phyloP scores from a whole-genome alignment of 1,139 yeast species.

The Blastobotrys niveus region DNA sequence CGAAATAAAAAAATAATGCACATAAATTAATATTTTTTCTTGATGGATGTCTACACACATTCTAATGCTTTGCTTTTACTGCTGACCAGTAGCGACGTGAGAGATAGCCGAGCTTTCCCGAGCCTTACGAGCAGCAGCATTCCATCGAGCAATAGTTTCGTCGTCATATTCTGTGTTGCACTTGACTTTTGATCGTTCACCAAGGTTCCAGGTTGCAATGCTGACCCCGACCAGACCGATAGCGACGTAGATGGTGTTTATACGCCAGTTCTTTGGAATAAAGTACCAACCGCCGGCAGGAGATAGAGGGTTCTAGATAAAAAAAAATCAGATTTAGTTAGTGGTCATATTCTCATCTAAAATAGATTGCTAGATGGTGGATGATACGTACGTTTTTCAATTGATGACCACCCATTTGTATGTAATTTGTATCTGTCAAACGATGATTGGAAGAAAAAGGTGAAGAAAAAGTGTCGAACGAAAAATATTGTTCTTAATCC shows the following conservation, averaged over 20 bases:
- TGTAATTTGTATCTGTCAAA: not conserved
- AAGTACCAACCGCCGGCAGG: constrained; percentile 43
- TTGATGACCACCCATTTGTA: constrained; percentile 14
- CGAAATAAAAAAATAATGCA: not conserved
- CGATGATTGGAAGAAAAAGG: not conserved
- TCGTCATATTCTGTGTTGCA: constrained; percentile 31
- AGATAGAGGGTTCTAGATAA: constrained; percentile 32
- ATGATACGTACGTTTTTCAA: constrained; percentile 12
- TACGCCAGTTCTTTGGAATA: constrained; percentile 40
- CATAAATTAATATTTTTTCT: not conserved
- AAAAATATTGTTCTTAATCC: not conserved
- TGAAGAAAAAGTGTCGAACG: constrained; percentile 1
- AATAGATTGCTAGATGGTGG: too few species aligned
- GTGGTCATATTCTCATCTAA: not conserved
- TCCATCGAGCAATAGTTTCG: constrained; percentile 37
- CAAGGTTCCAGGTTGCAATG: constrained; percentile 29
- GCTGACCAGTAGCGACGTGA: constrained; percentile 11
- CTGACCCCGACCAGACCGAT: constrained; percentile 33
- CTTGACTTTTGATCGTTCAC: constrained; percentile 30
- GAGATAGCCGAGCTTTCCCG: constrained; percentile 30
- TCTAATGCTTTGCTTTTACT: not conserved
- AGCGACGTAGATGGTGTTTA: constrained; percentile 33
- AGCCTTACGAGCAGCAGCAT: constrained; percentile 37
- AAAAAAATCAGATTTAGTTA: too few species aligned
- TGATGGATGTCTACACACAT: too few species aligned